Percentiles rank a stretch among this genome's conserved stretches.
These are phyloP conservation scores for Pichia cephalocereana DNA, from an alignment of 805 yeast genomes.

Conservation along the genomic window DNA sequence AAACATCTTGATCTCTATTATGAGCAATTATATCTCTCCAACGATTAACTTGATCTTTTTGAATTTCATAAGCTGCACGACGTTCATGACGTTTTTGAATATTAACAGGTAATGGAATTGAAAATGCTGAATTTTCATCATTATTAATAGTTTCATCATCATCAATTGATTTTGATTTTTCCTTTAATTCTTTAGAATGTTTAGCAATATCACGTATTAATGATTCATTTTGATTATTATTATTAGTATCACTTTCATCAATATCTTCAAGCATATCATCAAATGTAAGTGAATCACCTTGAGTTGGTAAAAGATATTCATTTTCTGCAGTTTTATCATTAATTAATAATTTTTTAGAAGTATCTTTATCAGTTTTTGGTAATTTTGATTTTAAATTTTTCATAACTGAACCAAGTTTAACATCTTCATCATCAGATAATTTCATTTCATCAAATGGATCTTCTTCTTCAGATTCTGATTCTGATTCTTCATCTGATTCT, in stretches of 20 bases:
- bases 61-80: slow-evolving; percentile 80
- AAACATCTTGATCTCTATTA: slow-evolving; percentile 76
- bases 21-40: slow-evolving; percentile 81
- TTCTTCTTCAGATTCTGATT: slow-evolving; percentile 18
- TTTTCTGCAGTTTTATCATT: slow-evolving; percentile 51
- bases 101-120: slow-evolving; percentile 78
- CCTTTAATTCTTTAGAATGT: slow-evolving; percentile 12
- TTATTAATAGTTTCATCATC: slow-evolving; percentile 20
- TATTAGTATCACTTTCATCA: slow-evolving; percentile 20
- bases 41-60: slow-evolving; percentile 76
- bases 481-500: slow-evolving; percentile 8
- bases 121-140: slow-evolving; percentile 32
- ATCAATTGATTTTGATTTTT: neutral
- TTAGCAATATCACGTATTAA: slow-evolving; percentile 33
- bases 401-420: slow-evolving; percentile 42
- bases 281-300: slow-evolving; percentile 49
- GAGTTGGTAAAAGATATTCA: slow-evolving; percentile 59
- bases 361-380: slow-evolving; percentile 23
- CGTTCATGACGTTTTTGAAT: slow-evolving; percentile 82
- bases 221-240: slow-evolving; percentile 31
- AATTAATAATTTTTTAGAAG: slow-evolving; percentile 38
- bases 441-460: slow-evolving; percentile 23
- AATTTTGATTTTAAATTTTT: slow-evolving; percentile 28
- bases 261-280: slow-evolving; percentile 69
- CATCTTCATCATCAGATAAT: slow-evolving; percentile 32